Conservation (phyloP, 345 rosid genomes). For the Citrus sinensis region DVS_A1.0 CM039164.1:24801001-24801500, state of each 20-base stretch:
- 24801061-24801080: background rate
- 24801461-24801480: constrained; percentile 97
- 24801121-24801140: background rate
- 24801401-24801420: constrained; percentile 70
- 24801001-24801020: constrained; percentile 1
- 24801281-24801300: constrained; percentile 96
- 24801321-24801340: constrained; percentile 81
- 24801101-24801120: background rate
- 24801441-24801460: constrained; percentile 96
- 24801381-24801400: constrained; percentile 95
- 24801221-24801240: no score
- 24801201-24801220: background rate
- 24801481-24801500: constrained; percentile 89
- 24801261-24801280: constrained; percentile 8
- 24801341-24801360: constrained; percentile 83
- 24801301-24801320: constrained; percentile 88
- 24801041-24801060: background rate
- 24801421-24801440: constrained; percentile 83
- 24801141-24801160: background rate
- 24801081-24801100: background rate
- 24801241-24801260: no score
- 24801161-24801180: no score
- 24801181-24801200: background rate
- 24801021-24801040: background rate
- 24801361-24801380: constrained; percentile 77